A percentile compares a stretch with the other conserved stretches of the same genome.
phyloP scores from a whole-genome alignment of 495 filamentous ascomycete genomes.

The Apiosordaria backusii region DNA sequence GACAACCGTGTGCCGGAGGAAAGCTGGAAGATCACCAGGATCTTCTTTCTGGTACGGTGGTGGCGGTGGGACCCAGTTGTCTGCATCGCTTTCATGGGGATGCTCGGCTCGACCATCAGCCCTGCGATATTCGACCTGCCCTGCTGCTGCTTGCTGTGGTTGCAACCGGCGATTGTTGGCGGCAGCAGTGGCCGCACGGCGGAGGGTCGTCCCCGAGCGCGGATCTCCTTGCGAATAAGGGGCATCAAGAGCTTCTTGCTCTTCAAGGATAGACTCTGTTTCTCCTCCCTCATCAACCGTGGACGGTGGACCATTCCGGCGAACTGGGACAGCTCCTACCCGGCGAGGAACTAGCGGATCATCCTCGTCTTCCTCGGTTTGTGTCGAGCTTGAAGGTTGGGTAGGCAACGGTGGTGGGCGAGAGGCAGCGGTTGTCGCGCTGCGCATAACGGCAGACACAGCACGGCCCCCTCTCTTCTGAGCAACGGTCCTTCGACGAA shows the following conservation, averaged over 20 bases:
- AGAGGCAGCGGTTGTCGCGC: slow-evolving; percentile 26
- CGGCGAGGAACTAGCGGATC: slow-evolving; percentile 44
- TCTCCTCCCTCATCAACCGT: slow-evolving; percentile 30
- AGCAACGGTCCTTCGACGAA: slow-evolving; percentile 68
- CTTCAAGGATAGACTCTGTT: slow-evolving; percentile 42
- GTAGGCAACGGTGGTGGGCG: slow-evolving; percentile 24
- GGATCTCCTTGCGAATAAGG: slow-evolving; percentile 79
- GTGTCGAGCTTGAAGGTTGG: slow-evolving; percentile 15
- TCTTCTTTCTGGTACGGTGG: slow-evolving; percentile 76
- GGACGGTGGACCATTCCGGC: slow-evolving; percentile 18
- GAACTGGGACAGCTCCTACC: slow-evolving; percentile 26
- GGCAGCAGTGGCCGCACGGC: slow-evolving; percentile 74
- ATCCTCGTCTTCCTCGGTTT: slow-evolving; percentile 34
- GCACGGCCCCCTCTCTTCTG: slow-evolving; percentile 46
- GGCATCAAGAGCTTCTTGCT: slow-evolving; percentile 57
- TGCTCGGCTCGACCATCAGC: slow-evolving; percentile 64
- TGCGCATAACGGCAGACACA: slow-evolving; percentile 34
- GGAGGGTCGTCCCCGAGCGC: slow-evolving; percentile 69
- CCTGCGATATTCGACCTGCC: slow-evolving; percentile 47
- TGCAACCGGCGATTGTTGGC: slow-evolving; percentile 64
- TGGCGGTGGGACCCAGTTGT: slow-evolving; percentile 92
- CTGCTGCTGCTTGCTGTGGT: slow-evolving; percentile 41
- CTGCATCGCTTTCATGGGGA: slow-evolving; percentile 85
- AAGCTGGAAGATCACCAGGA: slow-evolving; percentile 51
- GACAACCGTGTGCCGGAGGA: slow-evolving; percentile 40